These are phyloP conservation scores for Globisporangium cylindrosporum DNA, from an alignment of 352 stramenopile species.

Conservation along the genomic window DNA sequence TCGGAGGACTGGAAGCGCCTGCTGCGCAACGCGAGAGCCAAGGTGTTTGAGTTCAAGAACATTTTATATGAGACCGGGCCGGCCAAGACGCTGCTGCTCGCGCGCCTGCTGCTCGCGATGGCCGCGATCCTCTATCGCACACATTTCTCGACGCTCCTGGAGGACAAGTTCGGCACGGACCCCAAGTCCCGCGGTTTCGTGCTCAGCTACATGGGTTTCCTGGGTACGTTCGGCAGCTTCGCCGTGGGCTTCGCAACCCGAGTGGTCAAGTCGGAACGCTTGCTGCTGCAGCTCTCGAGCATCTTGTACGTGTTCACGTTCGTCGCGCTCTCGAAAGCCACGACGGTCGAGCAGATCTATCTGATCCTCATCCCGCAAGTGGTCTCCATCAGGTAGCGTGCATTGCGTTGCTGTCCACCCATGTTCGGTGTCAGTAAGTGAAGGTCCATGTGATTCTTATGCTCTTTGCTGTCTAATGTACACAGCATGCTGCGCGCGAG, in stretches of 20 bases:
- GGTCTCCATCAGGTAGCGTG: slow-evolving; percentile 53
- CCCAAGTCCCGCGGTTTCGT: slow-evolving; percentile 61
- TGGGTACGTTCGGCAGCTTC: slow-evolving; percentile 63
- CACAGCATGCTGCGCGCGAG: slow-evolving; percentile 81
- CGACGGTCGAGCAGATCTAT: slow-evolving; percentile 50
- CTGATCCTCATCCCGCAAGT: slow-evolving; percentile 63
- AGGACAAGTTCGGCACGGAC: slow-evolving; percentile 78
- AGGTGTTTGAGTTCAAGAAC: slow-evolving; percentile 59
- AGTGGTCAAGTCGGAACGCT: slow-evolving; percentile 45
- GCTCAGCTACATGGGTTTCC: slow-evolving; percentile 79
- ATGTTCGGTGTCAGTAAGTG: background rate
- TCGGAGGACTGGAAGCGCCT: slow-evolving; percentile 32
- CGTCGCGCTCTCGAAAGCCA: slow-evolving; percentile 53
- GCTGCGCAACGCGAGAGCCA: slow-evolving; percentile 43
- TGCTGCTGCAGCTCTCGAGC: slow-evolving; percentile 60
- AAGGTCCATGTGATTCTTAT: background rate
- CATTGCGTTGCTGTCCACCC: background rate
- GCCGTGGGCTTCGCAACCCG: slow-evolving; percentile 54
- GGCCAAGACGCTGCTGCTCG: slow-evolving; percentile 65
- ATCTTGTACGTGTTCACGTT: slow-evolving; percentile 74
- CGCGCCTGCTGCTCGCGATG: slow-evolving; percentile 70
- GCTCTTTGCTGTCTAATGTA: slow-evolving; percentile 10
- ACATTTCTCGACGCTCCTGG: slow-evolving; percentile 72
- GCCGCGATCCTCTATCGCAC: slow-evolving; percentile 75
- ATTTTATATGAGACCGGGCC: slow-evolving; percentile 62